phyloP scores from a whole-genome alignment of 371 early-diverging fungal species.

The Fennellomyces sp. region DNA sequence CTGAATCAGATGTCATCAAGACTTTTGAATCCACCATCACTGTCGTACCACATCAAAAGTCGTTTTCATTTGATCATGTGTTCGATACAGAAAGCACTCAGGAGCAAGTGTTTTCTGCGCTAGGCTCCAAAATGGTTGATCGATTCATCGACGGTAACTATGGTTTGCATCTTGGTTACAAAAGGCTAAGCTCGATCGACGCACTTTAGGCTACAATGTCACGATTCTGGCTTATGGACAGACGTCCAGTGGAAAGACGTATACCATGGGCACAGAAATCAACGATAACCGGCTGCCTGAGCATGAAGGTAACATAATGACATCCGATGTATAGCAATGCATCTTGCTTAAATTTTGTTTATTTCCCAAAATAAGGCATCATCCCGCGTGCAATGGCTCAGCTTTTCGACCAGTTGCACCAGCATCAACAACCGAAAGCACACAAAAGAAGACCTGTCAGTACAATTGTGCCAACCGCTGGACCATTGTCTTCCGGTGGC shows the following conservation, averaged over 20 bases:
- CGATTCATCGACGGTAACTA: conserved; percentile 85
- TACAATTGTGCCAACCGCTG: background rate
- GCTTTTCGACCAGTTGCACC: conserved; percentile 61
- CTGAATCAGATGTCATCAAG: conserved; percentile 46
- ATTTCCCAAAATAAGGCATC: conserved; percentile 59
- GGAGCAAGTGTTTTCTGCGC: conserved; percentile 70
- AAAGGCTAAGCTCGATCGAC: no score
- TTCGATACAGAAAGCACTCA: conserved; percentile 54
- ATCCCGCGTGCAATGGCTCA: conserved; percentile 87
- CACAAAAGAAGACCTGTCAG: conserved; percentile 4
- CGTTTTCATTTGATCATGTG: conserved; percentile 24
- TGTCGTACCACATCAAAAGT: conserved; percentile 52
- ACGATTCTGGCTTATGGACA: conserved; percentile 98
- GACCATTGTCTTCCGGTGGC: no score
- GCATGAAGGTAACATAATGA: conserved; percentile 41
- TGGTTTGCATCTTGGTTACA: conserved; percentile 1
- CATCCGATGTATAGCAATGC: background rate
- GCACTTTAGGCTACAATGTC: conserved; percentile 83
- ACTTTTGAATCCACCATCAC: conserved; percentile 38
- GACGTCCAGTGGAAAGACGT: conserved; percentile 98
- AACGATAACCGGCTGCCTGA: conserved; percentile 56
- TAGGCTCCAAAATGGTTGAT: conserved; percentile 74
- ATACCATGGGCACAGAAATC: conserved; percentile 95
- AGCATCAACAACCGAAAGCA: background rate
- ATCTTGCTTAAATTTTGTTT: background rate